Conservation (phyloP, 169 alveolate genomes). For the Eimeria sp. region DNA sequence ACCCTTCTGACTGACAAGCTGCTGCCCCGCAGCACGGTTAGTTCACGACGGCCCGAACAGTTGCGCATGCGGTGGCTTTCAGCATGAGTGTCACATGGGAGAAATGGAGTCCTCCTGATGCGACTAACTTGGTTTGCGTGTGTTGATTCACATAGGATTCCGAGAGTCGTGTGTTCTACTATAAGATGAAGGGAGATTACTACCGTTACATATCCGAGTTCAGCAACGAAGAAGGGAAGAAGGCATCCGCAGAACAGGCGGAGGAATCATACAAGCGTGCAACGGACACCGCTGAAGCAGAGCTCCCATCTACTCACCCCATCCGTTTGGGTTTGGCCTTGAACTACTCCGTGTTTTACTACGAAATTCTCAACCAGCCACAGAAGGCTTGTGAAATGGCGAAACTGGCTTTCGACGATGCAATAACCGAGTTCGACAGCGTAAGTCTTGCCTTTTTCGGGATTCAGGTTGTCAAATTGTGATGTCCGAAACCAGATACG, state of each 20-base stretch:
- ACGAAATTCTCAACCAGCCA: constrained; percentile 99
- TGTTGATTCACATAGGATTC: constrained; percentile 23
- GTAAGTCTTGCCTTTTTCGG: constrained; percentile 80
- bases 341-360: constrained; percentile 99
- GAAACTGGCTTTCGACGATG: constrained; percentile 98
- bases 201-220: constrained; percentile 98
- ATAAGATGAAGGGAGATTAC: constrained; percentile 99
- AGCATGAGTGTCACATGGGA: not conserved
- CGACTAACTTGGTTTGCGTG: not conserved
- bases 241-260: constrained; percentile 98
- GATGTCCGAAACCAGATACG: no score
- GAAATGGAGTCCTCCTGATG: not conserved
- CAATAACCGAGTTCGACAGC: constrained; percentile 97
- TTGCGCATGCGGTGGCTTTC: not conserved
- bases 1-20: constrained; percentile 94
- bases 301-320: constrained; percentile 98
- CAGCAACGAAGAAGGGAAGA: constrained; percentile 97
- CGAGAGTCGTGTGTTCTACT: constrained; percentile 98
- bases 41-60: not conserved
- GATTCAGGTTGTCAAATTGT: not conserved
- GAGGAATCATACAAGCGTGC: constrained; percentile 99
- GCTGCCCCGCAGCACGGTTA: constrained; percentile 87
- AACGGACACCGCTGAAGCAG: constrained; percentile 96
- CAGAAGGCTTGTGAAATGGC: constrained; percentile 99
- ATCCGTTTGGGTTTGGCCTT: constrained; percentile 99